These are phyloP conservation scores for Alternaria consortialis DNA, from an alignment of 2,329 filamentous ascomycete genomes.

Conservation along the genomic window DNA sequence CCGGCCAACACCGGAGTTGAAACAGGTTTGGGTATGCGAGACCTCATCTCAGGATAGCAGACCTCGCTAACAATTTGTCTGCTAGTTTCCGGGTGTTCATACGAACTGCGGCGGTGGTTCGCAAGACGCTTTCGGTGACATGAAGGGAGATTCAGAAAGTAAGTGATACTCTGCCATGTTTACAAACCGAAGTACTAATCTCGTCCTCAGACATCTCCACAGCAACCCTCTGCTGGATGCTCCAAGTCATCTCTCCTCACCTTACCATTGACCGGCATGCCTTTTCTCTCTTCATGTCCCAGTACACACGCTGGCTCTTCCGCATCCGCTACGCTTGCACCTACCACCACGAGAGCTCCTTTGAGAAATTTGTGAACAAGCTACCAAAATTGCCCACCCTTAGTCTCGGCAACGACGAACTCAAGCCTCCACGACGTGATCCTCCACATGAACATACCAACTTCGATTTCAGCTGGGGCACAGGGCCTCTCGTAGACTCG, in stretches of 20 bases:
- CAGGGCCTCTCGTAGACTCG: constrained; percentile 54
- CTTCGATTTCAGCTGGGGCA: constrained; percentile 58
- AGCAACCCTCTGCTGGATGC: constrained; percentile 65
- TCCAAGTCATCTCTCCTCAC: constrained; percentile 59
- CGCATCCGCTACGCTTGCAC: constrained; percentile 42
- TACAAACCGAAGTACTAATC: neutral
- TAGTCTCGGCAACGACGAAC: constrained; percentile 26
- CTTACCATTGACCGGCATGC: constrained; percentile 57
- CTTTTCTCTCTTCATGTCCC: constrained; percentile 52
- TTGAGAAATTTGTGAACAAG: constrained; percentile 21
- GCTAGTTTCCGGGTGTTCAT: constrained; percentile 60
- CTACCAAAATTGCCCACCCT: constrained; percentile 33
- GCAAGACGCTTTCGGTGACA: constrained; percentile 37
- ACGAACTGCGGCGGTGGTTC: constrained; percentile 61
- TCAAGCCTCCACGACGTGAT: constrained; percentile 28
- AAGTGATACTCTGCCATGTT: constrained; percentile 8
- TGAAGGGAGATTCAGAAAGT: constrained; percentile 49
- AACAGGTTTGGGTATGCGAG: constrained; percentile 58
- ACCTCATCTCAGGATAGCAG: rapidly evolving
- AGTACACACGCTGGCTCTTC: constrained; percentile 50
- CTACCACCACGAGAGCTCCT: constrained; percentile 36
- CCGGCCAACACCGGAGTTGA: constrained; percentile 48
- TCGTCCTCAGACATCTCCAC: constrained; percentile 51
- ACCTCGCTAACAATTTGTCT: neutral
- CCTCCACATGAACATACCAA: constrained; percentile 47